Conservation (phyloP, 345 rosid genomes). For the Hirschfeldia incana region DNA sequence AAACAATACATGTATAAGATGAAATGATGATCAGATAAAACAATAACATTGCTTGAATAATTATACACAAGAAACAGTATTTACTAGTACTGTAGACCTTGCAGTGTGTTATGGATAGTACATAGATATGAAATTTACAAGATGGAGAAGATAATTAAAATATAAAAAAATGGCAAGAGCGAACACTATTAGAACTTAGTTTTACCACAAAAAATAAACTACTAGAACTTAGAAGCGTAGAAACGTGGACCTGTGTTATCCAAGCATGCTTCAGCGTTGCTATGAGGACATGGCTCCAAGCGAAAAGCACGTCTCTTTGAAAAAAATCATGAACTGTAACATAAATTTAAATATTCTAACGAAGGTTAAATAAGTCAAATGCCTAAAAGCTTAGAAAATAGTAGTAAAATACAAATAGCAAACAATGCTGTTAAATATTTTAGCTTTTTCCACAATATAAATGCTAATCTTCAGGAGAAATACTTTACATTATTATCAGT, state of each 20-base stretch:
- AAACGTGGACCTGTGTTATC: conserved; percentile 23
- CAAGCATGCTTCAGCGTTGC: conserved; percentile 18
- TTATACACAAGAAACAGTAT: not conserved
- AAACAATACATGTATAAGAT: not conserved
- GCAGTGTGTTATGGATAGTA: not conserved
- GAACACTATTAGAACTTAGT: not conserved
- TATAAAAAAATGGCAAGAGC: not conserved
- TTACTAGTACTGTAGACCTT: not conserved
- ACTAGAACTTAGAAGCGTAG: not conserved
- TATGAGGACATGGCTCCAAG: conserved; percentile 8
- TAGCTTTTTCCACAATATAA: not conserved
- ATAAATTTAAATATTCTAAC: not conserved
- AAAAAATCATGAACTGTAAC: not conserved
- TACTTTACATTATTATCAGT: not conserved
- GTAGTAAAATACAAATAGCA: not conserved
- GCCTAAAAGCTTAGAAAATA: conserved; percentile 1
- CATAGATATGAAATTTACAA: not conserved
- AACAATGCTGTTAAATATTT: not conserved
- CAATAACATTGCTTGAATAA: not conserved
- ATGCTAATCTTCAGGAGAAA: not conserved
- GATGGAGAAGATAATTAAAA: not conserved
- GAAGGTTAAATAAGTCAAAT: not conserved
- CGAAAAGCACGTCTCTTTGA: conserved; percentile 30
- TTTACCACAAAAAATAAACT: too few relatives aligned
- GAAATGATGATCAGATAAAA: not conserved